phyloP scores from a whole-genome alignment of 345 rosid genomes.

The Citrus trifoliata region DNA sequence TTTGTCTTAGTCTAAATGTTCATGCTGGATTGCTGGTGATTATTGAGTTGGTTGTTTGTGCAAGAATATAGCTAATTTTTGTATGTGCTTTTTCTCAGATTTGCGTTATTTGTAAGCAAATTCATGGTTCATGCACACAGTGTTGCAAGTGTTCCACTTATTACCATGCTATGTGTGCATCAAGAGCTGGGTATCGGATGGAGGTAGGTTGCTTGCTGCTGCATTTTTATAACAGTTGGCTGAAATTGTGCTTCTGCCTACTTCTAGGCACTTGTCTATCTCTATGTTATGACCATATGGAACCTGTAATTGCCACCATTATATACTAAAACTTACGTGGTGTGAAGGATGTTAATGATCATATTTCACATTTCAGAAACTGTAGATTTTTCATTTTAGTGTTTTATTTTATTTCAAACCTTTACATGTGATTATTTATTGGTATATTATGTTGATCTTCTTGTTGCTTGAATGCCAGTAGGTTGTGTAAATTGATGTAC shows the following conservation, averaged over 20 bases:
- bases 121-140: slow-evolving; percentile 92
- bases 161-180: slow-evolving; percentile 98
- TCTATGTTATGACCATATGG: neutral
- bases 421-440: neutral
- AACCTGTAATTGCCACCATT: neutral
- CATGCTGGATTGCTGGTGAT: neutral
- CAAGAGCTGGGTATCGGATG: slow-evolving; percentile 94
- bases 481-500: neutral
- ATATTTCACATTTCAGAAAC: neutral
- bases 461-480: neutral
- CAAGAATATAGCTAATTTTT: slow-evolving; percentile 3
- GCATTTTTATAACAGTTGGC: neutral
- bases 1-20: neutral
- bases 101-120: slow-evolving; percentile 94
- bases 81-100: slow-evolving; percentile 45
- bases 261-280: neutral
- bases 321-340: neutral
- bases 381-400: neutral
- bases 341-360: neutral
- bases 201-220: slow-evolving; percentile 52
- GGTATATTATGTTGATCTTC: neutral
- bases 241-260: neutral
- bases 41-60: slow-evolving; percentile 7
- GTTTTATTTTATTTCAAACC: neutral
- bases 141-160: slow-evolving; percentile 93